These are phyloP conservation scores for Neoarthrinium moseri DNA, from an alignment of 2,329 filamentous ascomycete genomes.

Conservation along the genomic window DNA sequence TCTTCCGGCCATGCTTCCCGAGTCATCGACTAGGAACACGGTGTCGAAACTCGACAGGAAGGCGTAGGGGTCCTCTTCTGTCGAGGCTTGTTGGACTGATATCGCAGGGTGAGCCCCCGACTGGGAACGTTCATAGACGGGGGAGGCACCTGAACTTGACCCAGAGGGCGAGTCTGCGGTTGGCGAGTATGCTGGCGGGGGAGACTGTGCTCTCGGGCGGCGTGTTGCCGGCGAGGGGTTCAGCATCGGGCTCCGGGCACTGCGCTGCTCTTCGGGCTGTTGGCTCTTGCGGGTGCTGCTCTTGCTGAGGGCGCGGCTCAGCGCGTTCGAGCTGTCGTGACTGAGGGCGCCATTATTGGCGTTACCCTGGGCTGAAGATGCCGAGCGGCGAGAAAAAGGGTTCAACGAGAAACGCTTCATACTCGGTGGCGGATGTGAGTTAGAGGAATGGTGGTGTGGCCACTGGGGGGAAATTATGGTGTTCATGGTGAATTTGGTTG, in stretches of 20 bases:
- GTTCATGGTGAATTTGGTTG: too few species aligned
- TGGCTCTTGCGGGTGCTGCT: neutral
- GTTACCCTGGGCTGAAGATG: too few species aligned
- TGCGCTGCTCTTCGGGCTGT: neutral
- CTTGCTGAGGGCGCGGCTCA: too few species aligned
- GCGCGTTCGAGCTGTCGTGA: too few species aligned
- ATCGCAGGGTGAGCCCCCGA: neutral
- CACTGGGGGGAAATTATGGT: too few species aligned
- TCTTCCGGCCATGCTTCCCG: slow-evolving; percentile 77
- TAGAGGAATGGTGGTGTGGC: too few species aligned
- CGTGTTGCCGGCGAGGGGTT: neutral
- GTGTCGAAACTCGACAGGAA: slow-evolving; percentile 84
- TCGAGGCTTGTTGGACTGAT: neutral
- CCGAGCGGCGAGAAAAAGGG: too few species aligned
- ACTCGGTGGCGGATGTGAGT: too few species aligned
- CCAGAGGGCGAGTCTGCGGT: neutral
- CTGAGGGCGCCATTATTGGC: too few species aligned
- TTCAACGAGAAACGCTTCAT: too few species aligned
- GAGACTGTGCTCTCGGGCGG: slow-evolving; percentile 1
- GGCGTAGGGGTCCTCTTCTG: slow-evolving; percentile 33
- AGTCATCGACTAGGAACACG: slow-evolving; percentile 88
- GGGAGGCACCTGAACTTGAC: neutral
- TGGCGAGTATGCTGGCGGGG: slow-evolving; percentile 7
- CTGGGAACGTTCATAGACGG: neutral
- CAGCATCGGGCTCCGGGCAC: neutral